Evolutionary conservation across 805 yeast species (phyloP).

Genomic region (Candida morakotiae): DNA sequence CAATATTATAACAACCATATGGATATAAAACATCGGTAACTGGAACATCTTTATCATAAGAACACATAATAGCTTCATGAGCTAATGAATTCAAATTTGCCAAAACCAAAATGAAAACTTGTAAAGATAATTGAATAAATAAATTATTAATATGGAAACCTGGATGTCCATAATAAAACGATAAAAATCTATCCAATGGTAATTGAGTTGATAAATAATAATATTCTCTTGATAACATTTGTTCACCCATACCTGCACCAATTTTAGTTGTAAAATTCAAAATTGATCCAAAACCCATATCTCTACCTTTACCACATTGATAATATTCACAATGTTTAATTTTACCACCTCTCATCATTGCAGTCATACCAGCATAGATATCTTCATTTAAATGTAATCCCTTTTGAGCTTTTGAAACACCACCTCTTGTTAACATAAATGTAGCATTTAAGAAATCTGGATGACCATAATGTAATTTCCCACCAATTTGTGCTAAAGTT

Average conservation of each 20-base stretch:
- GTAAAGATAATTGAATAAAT: constrained; percentile 62
- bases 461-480: constrained; percentile 82
- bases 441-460: constrained; percentile 76
- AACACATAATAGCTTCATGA: constrained; percentile 58
- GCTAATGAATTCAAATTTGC: constrained; percentile 62
- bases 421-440: constrained; percentile 82
- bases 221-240: constrained; percentile 77
- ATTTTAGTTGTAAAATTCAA: constrained; percentile 78
- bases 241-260: constrained; percentile 92
- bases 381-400: constrained; percentile 83
- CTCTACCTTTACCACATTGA: constrained; percentile 87
- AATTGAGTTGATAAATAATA: constrained; percentile 73
- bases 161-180: constrained; percentile 82
- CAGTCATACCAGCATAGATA: constrained; percentile 84
- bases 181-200: constrained; percentile 72
- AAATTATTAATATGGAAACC: constrained; percentile 82
- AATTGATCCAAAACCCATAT: constrained; percentile 79
- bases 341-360: constrained; percentile 73
- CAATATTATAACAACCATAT: constrained; percentile 64
- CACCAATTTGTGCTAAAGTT: constrained; percentile 77
- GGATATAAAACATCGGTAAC: constrained; percentile 62
- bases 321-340: constrained; percentile 79
- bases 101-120: constrained; percentile 53
- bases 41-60: constrained; percentile 54
- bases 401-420: constrained; percentile 80